Conservation (phyloP, 148 eudicot genomes). For the Chenopodium formosanum region DNA sequence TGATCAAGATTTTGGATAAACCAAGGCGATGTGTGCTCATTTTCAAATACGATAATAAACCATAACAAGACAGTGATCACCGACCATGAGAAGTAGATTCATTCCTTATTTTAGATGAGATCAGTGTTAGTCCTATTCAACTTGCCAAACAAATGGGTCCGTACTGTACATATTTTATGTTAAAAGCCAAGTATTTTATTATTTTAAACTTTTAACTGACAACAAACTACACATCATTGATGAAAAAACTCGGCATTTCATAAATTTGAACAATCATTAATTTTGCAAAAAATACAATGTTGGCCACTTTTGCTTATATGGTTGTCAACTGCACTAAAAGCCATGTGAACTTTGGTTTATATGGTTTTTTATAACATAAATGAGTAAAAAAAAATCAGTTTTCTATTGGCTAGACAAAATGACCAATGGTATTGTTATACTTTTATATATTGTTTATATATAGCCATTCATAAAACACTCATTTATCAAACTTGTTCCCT, state of each 20-base stretch:
- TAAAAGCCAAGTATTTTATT: background rate
- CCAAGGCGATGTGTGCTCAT: too few species aligned
- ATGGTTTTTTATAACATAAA: background rate
- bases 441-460: background rate
- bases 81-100: background rate
- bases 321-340: background rate
- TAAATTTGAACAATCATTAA: background rate
- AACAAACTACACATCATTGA: background rate
- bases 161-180: background rate
- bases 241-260: background rate
- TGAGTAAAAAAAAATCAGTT: background rate
- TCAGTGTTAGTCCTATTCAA: background rate
- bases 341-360: background rate
- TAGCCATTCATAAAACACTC: background rate
- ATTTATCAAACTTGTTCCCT: background rate
- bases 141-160: slow-evolving; percentile 6
- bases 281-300: slow-evolving; percentile 2
- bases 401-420: slow-evolving; percentile 13
- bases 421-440: background rate
- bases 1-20: too few species aligned
- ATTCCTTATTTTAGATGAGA: background rate
- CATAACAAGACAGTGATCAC: background rate
- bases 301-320: background rate
- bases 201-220: background rate
- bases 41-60: background rate